Evolutionary conservation across 2,329 filamentous ascomycete species (phyloP).

Genomic region (Penicillium sp.): DNA sequence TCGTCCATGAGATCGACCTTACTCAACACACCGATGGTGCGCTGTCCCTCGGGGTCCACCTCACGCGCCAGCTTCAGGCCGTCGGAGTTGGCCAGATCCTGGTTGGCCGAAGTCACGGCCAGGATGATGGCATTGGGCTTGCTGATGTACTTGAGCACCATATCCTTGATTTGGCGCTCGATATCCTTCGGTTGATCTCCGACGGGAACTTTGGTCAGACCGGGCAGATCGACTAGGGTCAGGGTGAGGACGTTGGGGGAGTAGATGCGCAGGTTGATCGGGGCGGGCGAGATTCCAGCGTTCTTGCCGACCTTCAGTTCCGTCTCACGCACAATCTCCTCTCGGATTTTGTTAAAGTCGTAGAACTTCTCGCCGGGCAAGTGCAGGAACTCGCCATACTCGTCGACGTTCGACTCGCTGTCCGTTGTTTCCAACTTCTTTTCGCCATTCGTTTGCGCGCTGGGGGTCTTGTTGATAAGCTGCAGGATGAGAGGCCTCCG

Average conservation of each 20-base stretch:
- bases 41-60: slow-evolving; percentile 93
- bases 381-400: slow-evolving; percentile 99
- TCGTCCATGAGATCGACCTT: slow-evolving; percentile 99
- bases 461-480: slow-evolving; percentile 81
- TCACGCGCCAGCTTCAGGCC: slow-evolving; percentile 93
- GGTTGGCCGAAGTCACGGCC: slow-evolving; percentile 92
- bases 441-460: slow-evolving; percentile 63
- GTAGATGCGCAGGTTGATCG: slow-evolving; percentile 97
- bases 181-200: slow-evolving; percentile 96
- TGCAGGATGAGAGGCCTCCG: slow-evolving; percentile 93
- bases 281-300: slow-evolving; percentile 89
- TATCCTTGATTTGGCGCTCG: slow-evolving; percentile 91
- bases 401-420: slow-evolving; percentile 83
- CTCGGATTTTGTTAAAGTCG: slow-evolving; percentile 97
- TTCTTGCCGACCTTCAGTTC: slow-evolving; percentile 95
- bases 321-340: slow-evolving; percentile 95
- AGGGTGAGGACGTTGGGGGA: slow-evolving; percentile 96
- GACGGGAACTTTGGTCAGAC: slow-evolving; percentile 92
- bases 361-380: slow-evolving; percentile 95
- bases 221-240: slow-evolving; percentile 92
- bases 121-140: slow-evolving; percentile 98
- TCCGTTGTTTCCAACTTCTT: slow-evolving; percentile 64
- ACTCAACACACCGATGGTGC: slow-evolving; percentile 95
- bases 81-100: slow-evolving; percentile 97
- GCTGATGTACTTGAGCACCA: slow-evolving; percentile 97